Evolutionary conservation across 352 stramenopile genomes (phyloP).

Genomic region (Globisporangium yorkense): DNA sequence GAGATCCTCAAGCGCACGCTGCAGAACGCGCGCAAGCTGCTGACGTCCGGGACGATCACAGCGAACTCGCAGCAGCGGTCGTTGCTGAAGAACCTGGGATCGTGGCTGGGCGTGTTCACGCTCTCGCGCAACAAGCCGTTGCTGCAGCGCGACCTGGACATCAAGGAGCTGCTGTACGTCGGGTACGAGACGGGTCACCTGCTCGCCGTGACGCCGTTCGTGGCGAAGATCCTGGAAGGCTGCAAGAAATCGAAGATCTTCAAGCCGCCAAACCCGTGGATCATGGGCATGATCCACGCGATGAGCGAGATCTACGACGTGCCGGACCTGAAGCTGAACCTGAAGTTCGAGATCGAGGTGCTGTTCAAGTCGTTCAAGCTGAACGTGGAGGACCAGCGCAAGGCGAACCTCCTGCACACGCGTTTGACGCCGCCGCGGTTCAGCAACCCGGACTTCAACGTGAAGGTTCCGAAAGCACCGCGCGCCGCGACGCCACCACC

Average conservation of each 20-base stretch:
- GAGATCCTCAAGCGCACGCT: slow-evolving; percentile 95
- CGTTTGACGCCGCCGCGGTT: slow-evolving; percentile 90
- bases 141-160: slow-evolving; percentile 96
- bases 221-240: slow-evolving; percentile 98
- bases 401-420: slow-evolving; percentile 87
- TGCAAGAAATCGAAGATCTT: slow-evolving; percentile 98
- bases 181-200: slow-evolving; percentile 95
- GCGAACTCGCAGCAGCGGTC: slow-evolving; percentile 97
- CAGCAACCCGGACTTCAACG: slow-evolving; percentile 98
- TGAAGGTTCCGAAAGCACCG: slow-evolving; percentile 81
- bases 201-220: slow-evolving; percentile 97
- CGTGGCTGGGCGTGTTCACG: slow-evolving; percentile 98
- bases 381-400: slow-evolving; percentile 95
- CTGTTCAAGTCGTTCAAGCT: slow-evolving; percentile 99
- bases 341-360: slow-evolving; percentile 97
- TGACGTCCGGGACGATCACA: slow-evolving; percentile 97
- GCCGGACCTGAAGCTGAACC: slow-evolving; percentile 99
- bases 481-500: slow-evolving; percentile 59
- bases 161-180: slow-evolving; percentile 98
- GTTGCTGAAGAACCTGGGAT: slow-evolving; percentile 98
- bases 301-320: slow-evolving; percentile 98
- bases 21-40: slow-evolving; percentile 93
- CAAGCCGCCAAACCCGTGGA: slow-evolving; percentile 97
- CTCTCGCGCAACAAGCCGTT: slow-evolving; percentile 97
- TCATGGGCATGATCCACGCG: slow-evolving; percentile 98